phyloP scores from a whole-genome alignment of 108 stramenopile genomes.

The Cyclotella atomus region DNA sequence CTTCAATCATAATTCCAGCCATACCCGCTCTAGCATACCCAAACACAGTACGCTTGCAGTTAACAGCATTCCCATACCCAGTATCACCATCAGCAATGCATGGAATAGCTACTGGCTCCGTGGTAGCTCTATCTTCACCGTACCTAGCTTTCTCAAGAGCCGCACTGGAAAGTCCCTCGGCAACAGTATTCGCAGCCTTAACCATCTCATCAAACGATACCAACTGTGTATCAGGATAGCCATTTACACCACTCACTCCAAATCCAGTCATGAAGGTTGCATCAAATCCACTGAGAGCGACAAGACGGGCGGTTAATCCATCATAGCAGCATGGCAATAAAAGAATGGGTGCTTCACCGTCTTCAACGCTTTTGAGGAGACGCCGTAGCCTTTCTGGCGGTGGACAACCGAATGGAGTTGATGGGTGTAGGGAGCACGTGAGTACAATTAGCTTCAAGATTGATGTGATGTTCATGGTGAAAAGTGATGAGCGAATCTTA shows the following conservation, averaged over 20 bases:
- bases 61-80: conserved; percentile 96
- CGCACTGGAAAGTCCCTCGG: conserved; percentile 82
- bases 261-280: conserved; percentile 99
- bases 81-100: conserved; percentile 98
- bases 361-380: conserved; percentile 34
- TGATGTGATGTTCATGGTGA: not conserved
- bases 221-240: conserved; percentile 93
- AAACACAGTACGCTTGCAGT: conserved; percentile 89
- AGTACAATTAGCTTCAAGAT: not conserved
- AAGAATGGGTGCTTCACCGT: conserved; percentile 62
- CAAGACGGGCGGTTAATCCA: conserved; percentile 92
- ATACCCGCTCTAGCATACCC: conserved; percentile 91
- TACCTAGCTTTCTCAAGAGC: conserved; percentile 63
- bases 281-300: conserved; percentile 87
- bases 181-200: conserved; percentile 68
- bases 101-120: conserved; percentile 70
- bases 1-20: conserved; percentile 98
- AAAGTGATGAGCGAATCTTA: no score
- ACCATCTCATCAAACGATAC: conserved; percentile 91
- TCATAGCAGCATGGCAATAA: conserved; percentile 95
- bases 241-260: conserved; percentile 87
- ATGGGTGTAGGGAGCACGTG: not conserved
- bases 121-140: conserved; percentile 26
- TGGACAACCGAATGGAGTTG: conserved; percentile 41
- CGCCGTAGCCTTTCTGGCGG: conserved; percentile 55